Evolutionary conservation across 306 rosid genomes (phyloP), one percentile per base, ranked within the genome.

Genomic region (Canavalia gladiata): DNA sequence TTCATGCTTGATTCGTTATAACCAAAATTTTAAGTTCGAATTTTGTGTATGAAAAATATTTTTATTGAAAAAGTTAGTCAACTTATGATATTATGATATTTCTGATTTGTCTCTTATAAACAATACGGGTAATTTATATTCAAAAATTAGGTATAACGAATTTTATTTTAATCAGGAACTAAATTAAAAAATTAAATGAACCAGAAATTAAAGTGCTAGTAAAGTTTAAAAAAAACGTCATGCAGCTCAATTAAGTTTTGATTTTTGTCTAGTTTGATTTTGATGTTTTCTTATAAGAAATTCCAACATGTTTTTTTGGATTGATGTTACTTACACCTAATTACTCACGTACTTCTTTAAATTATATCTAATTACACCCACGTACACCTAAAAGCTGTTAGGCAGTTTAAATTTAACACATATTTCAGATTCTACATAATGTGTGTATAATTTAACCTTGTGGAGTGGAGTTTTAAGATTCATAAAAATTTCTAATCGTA

Each of bases 321-420:
- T 4, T 47, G 49, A 71, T 71, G 52, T 71, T 52, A 77, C 68
- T 39, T 67, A 47, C 46, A 54, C 75, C 63, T 34, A 50, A 77
- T 51, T 35, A 55, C 30, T 31, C 78, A 83, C 52, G 50, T 35
- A 11, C 35, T 39, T 72, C 46, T 65, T 51, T 34, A 45, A 51
- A 60, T 43, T 68, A 68, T 2, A 43, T 29, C 18, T 43, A 45
- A 28, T 68, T 9, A 68, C 4, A 68, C 35, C 8, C 30, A 39
- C 13, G 2, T 8, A 9, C 72, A 45, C 37, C 35, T 62, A 62
- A 63, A 39, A 59, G 33, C 1, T 62, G 10, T 43, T 74, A 5
- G 29, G 0, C 1, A 71, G 45, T 45, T 65, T 11, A 6, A 59
- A 35, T 18, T 39, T 71, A 58, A 80, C 65, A 50, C 62, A 66